Conservation (phyloP, 2,329 filamentous ascomycete genomes). For the Zasmidium cellare region DNA sequence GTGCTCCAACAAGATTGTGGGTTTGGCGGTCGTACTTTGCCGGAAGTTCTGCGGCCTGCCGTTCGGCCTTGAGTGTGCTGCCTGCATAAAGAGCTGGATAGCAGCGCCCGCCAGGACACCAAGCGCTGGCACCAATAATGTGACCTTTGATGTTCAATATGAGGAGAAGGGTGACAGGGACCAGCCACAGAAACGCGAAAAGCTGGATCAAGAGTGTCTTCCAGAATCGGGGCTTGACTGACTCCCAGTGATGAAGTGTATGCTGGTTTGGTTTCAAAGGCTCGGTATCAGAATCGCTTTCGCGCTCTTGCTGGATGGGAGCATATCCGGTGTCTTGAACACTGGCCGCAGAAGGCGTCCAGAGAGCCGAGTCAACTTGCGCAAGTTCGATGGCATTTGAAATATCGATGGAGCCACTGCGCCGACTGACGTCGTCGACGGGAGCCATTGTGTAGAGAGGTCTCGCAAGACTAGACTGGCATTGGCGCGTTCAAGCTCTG, state of each 20-base stretch:
- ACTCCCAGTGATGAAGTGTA: slow-evolving; percentile 4
- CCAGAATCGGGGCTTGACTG: background rate
- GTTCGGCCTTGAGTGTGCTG: background rate
- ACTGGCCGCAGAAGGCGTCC: background rate
- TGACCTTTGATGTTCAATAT: slow-evolving; percentile 28
- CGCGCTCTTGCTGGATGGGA: background rate
- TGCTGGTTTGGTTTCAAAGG: background rate
- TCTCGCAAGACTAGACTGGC: no score
- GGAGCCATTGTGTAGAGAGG: no score
- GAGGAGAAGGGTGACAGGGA: slow-evolving; percentile 29
- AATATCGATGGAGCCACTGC: background rate
- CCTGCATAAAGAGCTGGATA: slow-evolving; percentile 9
- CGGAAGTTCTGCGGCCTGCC: background rate
- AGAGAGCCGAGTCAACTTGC: background rate
- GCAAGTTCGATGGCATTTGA: background rate
- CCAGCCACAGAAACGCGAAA: slow-evolving; percentile 30
- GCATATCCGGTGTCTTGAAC: background rate
- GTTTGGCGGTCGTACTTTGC: slow-evolving; percentile 24
- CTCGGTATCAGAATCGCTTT: background rate
- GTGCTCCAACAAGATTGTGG: slow-evolving; percentile 31
- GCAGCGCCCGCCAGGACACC: slow-evolving; percentile 28
- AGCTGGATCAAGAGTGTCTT: slow-evolving; percentile 17
- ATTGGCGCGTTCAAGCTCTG: no score
- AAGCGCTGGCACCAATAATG: slow-evolving; percentile 32
- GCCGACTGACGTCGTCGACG: background rate